Conservation (phyloP, 768 basidiomycete genomes). For the Mycena venus region DNA sequence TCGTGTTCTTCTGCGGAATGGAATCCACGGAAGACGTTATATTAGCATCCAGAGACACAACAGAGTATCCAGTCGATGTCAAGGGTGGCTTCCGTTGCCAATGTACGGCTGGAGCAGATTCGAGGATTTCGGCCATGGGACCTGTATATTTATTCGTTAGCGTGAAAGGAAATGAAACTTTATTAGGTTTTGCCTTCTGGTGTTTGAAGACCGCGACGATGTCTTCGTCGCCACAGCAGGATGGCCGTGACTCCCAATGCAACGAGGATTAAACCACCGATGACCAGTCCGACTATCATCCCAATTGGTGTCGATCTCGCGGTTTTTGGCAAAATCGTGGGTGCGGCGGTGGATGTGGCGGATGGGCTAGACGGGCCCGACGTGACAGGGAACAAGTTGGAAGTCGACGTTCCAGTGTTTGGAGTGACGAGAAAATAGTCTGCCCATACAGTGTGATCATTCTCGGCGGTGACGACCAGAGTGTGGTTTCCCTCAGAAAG, state of each 20-base stretch:
- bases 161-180: neutral
- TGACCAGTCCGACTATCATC: neutral
- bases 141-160: neutral
- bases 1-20: neutral
- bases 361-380: neutral
- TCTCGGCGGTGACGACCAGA: conserved; percentile 12
- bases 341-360: neutral
- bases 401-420: neutral
- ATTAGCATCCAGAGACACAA: no score
- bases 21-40: neutral
- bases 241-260: neutral
- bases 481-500: conserved; percentile 12
- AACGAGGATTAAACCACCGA: neutral
- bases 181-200: neutral
- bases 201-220: neutral
- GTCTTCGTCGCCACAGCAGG: neutral
- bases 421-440: conserved; percentile 27
- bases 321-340: no score
- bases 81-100: no score
- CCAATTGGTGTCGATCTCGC: neutral
- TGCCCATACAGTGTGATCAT: neutral
- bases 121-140: neutral
- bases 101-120: neutral
- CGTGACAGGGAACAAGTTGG: neutral
- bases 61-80: no score